Base-by-base conservation (phyloP, 257 asterid genomes). In the Solanum chmielewskii region DNA sequence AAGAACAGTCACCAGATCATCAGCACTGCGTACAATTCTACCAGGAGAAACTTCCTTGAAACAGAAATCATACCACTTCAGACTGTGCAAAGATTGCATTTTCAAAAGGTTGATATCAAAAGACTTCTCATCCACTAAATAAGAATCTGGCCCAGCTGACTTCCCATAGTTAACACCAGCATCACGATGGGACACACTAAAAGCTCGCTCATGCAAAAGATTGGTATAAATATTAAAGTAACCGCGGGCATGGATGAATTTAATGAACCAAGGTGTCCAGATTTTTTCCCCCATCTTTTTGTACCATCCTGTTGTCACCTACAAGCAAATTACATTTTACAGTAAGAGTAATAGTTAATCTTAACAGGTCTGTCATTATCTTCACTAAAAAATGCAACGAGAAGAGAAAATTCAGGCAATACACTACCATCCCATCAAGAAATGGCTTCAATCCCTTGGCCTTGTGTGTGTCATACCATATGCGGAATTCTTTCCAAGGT, bases 191-290 rank as follows among this genome's bases (percentile, higher is more conserved):
- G 99, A 96, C 86, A 94, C 87, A 88, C 98, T 95, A 59, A 97
- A 93, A 47, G 99, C 99, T 88, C 92, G 90, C 92, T 93, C 96
- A 21, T 93, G 91, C 90, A 23, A 91, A 88, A 97, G 94, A 88
- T 96, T 94, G 83, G 99, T 95, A 85, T 96, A 95, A 9, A 97
- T 91, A 89, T 95, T 97, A 86, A 92, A 97, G 87, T 97, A 97
- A 27, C 98, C 96, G 49, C 87, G 97, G 83, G 95, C 91, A 20
- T 97, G 98, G 78, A 96, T 92, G 89, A 97, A 97, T 88, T 97
- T 96, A 84, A 97, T 93, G 88, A 97, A 97, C 99, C 99, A 97
- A 4, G 99, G 99, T 62, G 99, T 97, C 99, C 99, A 97, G 62
- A 97, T 97, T 91, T 90, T 96, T 90, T 96, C 99, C 25, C 99